Conservation (phyloP, 768 basidiomycete species). For the Suillus lakei region DNA sequence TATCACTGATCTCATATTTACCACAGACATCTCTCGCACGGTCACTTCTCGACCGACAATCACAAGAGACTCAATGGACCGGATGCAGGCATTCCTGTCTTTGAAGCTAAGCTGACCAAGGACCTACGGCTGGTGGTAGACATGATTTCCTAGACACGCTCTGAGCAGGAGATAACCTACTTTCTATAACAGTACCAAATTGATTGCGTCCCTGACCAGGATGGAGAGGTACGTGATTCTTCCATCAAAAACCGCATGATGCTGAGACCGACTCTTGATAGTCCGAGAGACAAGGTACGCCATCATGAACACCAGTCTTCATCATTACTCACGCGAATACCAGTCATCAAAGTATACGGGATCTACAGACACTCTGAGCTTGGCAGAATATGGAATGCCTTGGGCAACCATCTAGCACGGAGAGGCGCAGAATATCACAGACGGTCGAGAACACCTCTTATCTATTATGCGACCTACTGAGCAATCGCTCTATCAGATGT, state of each 20-base stretch:
- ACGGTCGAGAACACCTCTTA: no score
- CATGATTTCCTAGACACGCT: not conserved
- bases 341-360: slow-evolving; percentile 54
- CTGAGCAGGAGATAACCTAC: not conserved
- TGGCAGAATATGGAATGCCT: no score
- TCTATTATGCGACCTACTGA: not conserved
- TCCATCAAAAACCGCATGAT: not conserved
- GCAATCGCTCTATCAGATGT: slow-evolving; percentile 47
- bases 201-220: no score
- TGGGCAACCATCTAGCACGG: no score
- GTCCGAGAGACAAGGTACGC: slow-evolving; percentile 44
- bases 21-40: slow-evolving; percentile 66
- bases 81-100: slow-evolving; percentile 62
- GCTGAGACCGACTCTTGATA: slow-evolving; percentile 20
- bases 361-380: slow-evolving; percentile 54
- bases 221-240: slow-evolving; percentile 28
- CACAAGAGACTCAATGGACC: no score
- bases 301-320: not conserved
- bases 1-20: not conserved
- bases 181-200: slow-evolving; percentile 46
- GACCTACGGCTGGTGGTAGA: slow-evolving; percentile 56
- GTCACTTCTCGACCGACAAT: slow-evolving; percentile 72
- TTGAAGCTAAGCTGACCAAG: slow-evolving; percentile 67
- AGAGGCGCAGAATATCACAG: no score
- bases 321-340: no score